Conservation (phyloP, 441 rosid genomes). For the Populus hybrid region DNA sequence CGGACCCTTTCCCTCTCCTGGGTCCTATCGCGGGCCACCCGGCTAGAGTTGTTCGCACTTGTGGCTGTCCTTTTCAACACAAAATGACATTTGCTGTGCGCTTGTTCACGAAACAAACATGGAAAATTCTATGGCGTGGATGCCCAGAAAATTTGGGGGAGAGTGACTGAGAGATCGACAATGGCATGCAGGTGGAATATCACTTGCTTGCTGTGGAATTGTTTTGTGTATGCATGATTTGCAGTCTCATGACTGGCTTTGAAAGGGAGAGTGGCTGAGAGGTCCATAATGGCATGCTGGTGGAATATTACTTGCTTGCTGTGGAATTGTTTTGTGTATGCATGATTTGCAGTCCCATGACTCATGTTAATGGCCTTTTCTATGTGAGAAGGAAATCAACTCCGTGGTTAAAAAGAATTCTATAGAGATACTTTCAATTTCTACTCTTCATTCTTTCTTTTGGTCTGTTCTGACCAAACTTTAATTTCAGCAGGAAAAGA, state of each 20-base stretch:
- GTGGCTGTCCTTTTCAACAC: no score
- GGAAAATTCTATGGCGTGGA: no score
- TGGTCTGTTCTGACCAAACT: background rate
- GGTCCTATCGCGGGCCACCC: no score
- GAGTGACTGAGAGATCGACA: background rate
- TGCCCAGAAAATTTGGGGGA: background rate
- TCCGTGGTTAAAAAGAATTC: background rate
- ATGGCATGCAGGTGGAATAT: background rate
- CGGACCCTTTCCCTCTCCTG: no score
- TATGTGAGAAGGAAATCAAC: background rate
- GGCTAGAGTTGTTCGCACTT: no score
- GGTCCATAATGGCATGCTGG: background rate
- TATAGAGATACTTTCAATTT: no score
- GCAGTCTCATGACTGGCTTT: no score
- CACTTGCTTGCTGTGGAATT: background rate
- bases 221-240: no score
- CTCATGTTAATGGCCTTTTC: background rate
- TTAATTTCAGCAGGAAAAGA: background rate
- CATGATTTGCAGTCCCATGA: no score
- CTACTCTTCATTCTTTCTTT: background rate
- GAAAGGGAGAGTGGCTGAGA: no score
- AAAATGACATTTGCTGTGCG: no score
- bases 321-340: background rate
- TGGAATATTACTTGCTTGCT: background rate
- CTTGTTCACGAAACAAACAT: no score